Base-by-base conservation (phyloP, 2,329 filamentous ascomycete genomes). In the Hysterium pulicare region DNA sequence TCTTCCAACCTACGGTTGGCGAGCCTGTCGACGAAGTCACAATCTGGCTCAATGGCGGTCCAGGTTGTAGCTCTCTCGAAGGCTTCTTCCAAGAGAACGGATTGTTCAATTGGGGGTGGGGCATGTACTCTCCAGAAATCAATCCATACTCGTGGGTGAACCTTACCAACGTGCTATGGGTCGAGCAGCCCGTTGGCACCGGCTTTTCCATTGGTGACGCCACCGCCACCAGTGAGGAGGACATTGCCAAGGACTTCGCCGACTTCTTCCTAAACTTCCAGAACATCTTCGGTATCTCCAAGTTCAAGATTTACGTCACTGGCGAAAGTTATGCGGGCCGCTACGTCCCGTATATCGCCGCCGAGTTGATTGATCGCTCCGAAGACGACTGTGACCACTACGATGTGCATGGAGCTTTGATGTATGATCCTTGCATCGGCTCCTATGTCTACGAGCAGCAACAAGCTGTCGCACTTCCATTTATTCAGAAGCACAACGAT, bases 301-400 rank as follows among this genome's bases (percentile, higher is more conserved):
- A 51, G 17, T 50, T 45, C 41, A 53, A 55, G 17, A 50, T 51
- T 13, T 51, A 47, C 32, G 45, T 55, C 4, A 51, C 48, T 11
- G 46, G 51, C 21, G 50, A 51, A 34, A 47, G 41, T 20, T 55
- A 55, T 33, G 50, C 50, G 11, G 50, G 51, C 15, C 35, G 48
- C n/a, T 53, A 55, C 35, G 48, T 53, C 2, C 50, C 51, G 16
- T 53, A 51, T 22, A 48, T 55, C 15, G 40, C 48, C 24, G 46
- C 34, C 26, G 48, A 44, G 20, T 47, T 55, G 41, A 40, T 55
- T n/a, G 46, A 53, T 19, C 28, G 40, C 21, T 44, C 71, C 28
- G 64, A 75, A 46, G 66, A 38, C 16, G 41, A n/a, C n/a, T n/a
- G n/a, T 5, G 31, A 48, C 15, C 37, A 44, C 16, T 50, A 47